phyloP scores from a whole-genome alignment of 352 stramenopile genomes.

The Phytophthora uliginosa region DNA sequence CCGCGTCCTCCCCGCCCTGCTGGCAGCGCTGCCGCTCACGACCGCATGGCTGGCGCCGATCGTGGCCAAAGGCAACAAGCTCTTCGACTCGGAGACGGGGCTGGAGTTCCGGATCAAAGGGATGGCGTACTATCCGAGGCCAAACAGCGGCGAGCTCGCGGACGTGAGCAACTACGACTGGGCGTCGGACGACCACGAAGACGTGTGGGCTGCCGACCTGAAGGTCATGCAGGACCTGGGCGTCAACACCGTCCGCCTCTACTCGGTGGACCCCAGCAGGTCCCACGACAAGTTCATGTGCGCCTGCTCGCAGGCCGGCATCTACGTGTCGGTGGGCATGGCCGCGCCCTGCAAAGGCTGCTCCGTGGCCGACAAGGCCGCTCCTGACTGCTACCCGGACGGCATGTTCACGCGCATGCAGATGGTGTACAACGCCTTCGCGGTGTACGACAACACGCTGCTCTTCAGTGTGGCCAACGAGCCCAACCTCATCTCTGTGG shows the following conservation, averaged over 20 bases:
- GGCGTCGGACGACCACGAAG: slow-evolving; percentile 65
- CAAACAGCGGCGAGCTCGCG: slow-evolving; percentile 65
- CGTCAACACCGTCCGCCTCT: slow-evolving; percentile 76
- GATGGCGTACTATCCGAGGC: slow-evolving; percentile 77
- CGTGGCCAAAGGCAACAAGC: slow-evolving; percentile 81
- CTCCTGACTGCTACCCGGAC: slow-evolving; percentile 62
- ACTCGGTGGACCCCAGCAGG: slow-evolving; percentile 68
- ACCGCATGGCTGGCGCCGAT: slow-evolving; percentile 60
- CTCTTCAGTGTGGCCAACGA: slow-evolving; percentile 77
- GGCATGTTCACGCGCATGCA: slow-evolving; percentile 65
- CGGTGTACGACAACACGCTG: slow-evolving; percentile 79
- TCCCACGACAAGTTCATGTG: slow-evolving; percentile 88
- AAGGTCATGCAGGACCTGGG: slow-evolving; percentile 62
- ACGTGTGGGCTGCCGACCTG: slow-evolving; percentile 63
- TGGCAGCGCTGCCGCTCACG: slow-evolving; percentile 13
- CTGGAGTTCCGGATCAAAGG: slow-evolving; percentile 76
- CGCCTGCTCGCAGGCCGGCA: slow-evolving; percentile 65
- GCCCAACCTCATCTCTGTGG: slow-evolving; percentile 65
- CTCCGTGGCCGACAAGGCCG: slow-evolving; percentile 51
- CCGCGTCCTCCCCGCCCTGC: not conserved
- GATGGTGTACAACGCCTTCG: slow-evolving; percentile 79
- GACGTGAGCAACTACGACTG: slow-evolving; percentile 74
- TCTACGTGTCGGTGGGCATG: slow-evolving; percentile 82
- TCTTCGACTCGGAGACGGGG: slow-evolving; percentile 80
- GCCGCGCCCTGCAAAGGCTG: slow-evolving; percentile 54